These are phyloP conservation scores for Favolaschia claudopus DNA, from an alignment of 768 basidiomycete genomes.

Conservation along the genomic window DNA sequence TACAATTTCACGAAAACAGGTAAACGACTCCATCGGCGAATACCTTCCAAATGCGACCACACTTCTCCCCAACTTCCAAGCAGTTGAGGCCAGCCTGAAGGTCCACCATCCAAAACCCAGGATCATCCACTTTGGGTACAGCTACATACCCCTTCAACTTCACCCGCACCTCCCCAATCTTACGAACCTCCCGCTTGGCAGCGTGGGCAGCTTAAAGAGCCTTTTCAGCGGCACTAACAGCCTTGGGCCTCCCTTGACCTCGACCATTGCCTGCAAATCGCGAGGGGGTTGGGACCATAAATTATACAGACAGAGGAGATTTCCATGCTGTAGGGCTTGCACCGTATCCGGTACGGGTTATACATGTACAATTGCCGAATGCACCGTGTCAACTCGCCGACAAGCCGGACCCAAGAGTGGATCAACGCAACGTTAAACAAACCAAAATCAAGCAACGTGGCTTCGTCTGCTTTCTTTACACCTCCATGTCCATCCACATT, in stretches of 20 bases:
- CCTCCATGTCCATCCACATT: too few relatives aligned
- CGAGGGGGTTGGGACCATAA: too few relatives aligned
- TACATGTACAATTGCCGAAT: too few relatives aligned
- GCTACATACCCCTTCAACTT: conserved; percentile 67
- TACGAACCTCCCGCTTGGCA: conserved; percentile 53
- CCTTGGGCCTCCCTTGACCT: conserved; percentile 42
- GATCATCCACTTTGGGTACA: conserved; percentile 51
- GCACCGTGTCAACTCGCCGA: too few relatives aligned
- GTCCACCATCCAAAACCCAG: conserved; percentile 68
- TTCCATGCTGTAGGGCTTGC: too few relatives aligned
- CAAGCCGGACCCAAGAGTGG: too few relatives aligned
- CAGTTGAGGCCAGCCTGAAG: conserved; percentile 65
- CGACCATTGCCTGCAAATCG: conserved; percentile 47
- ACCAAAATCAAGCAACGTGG: too few relatives aligned
- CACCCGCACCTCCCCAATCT: conserved; percentile 65
- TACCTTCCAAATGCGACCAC: conserved; percentile 74
- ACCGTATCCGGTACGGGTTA: too few relatives aligned
- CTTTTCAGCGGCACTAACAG: conserved; percentile 30
- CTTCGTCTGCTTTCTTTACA: too few relatives aligned
- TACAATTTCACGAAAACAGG: too few relatives aligned
- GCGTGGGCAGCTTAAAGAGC: conserved; percentile 32
- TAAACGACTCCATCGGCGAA: conserved; percentile 61
- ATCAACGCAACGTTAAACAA: too few relatives aligned
- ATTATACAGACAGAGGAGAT: too few relatives aligned
- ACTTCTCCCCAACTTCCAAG: conserved; percentile 78